A percentile compares a stretch with the other conserved stretches of the same genome.
phyloP scores from a whole-genome alignment of 78 protist species.

The Bodo saltans region DNA sequence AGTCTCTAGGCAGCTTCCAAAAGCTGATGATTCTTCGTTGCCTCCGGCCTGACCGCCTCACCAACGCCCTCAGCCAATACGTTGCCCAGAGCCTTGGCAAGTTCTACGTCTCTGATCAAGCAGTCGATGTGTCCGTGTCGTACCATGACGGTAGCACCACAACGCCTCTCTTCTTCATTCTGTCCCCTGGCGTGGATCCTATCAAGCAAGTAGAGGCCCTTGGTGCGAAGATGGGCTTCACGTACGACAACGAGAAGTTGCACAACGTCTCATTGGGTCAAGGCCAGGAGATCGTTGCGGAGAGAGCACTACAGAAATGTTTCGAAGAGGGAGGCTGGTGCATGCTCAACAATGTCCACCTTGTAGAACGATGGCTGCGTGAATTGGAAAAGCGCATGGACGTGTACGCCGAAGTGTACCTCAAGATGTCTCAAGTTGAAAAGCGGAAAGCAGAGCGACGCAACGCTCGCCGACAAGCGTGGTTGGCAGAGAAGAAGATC shows the following conservation, averaged over 20 bases:
- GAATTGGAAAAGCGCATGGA: conserved; percentile 67
- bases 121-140: conserved; percentile 22
- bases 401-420: not conserved
- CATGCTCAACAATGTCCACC: conserved; percentile 78
- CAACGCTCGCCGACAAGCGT: not conserved
- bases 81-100: conserved; percentile 52
- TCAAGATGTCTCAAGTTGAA: not conserved
- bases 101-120: conserved; percentile 28
- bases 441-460: conserved; percentile 1
- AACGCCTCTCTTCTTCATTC: conserved; percentile 77
- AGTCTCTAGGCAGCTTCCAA: conserved; percentile 48
- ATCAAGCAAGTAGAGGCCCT: conserved; percentile 57
- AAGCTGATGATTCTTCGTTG: conserved; percentile 63
- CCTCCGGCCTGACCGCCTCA: conserved; percentile 80
- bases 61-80: conserved; percentile 47
- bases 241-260: conserved; percentile 41
- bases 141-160: conserved; percentile 45
- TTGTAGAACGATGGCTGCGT: conserved; percentile 64
- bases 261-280: conserved; percentile 74
- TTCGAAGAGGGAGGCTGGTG: conserved; percentile 63
- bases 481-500: not conserved
- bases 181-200: conserved; percentile 86
- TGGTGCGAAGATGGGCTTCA: conserved; percentile 41
- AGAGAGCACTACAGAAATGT: conserved; percentile 30
- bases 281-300: conserved; percentile 83